phyloP scores from a whole-genome alignment of 2,329 filamentous ascomycete genomes.

The Fusarium mundagurra region DNA sequence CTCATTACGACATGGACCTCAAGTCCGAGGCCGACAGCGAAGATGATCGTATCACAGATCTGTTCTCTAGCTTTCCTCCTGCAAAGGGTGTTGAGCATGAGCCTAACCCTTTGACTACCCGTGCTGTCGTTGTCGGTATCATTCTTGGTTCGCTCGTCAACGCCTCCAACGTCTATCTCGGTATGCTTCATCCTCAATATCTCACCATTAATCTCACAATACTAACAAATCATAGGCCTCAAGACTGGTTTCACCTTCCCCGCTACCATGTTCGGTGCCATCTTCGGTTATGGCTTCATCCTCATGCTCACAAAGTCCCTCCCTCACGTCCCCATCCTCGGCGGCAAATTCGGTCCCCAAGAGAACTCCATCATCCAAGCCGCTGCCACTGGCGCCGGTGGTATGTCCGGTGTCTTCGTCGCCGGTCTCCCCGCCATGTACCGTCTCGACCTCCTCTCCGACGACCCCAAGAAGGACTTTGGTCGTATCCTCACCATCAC shows the following conservation, averaged over 20 bases:
- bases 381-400: conserved; percentile 67
- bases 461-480: conserved; percentile 64
- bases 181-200: conserved; percentile 43
- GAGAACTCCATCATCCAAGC: conserved; percentile 72
- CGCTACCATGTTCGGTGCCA: conserved; percentile 61
- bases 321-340: conserved; percentile 61
- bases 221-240: conserved; percentile 48
- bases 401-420: conserved; percentile 66
- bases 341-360: conserved; percentile 66
- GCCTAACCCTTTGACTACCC: conserved; percentile 61
- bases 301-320: conserved; percentile 61
- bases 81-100: conserved; percentile 55
- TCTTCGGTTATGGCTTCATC: conserved; percentile 68
- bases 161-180: conserved; percentile 70
- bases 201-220: too few species aligned
- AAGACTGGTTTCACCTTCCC: conserved; percentile 63
- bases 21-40: conserved; percentile 42
- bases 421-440: conserved; percentile 70
- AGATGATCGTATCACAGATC: conserved; percentile 47
- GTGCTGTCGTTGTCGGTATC: conserved; percentile 65
- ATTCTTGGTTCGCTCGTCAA: conserved; percentile 68
- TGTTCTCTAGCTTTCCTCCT: conserved; percentile 54
- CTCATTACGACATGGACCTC: conserved; percentile 36
- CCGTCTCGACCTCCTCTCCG: conserved; percentile 60
- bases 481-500: conserved; percentile 68